Base-by-base conservation (phyloP, 495 filamentous ascomycete genomes). In the Elasticomyces elasticus region DNA sequence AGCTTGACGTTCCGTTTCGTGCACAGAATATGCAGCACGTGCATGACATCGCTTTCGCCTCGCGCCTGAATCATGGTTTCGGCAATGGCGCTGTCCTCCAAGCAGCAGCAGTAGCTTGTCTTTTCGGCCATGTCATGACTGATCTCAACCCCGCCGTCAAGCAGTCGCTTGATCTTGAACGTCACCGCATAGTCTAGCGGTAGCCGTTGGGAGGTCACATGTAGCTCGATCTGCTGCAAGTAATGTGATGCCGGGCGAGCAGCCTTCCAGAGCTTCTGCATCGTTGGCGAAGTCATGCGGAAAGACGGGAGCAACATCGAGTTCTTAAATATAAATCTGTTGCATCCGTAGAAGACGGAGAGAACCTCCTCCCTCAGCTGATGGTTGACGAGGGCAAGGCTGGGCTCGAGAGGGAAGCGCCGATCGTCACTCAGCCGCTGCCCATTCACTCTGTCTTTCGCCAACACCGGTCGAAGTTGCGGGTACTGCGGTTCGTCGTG, bases 341-440 rank as follows among this genome's bases (percentile, higher is more conserved):
- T 58, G 28, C 11, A 22, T n/a, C 51, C 50, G 30, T 54, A 58
- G 51, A 54, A 58, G 5, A 58, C 37, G 22, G 55, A 51, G 17
- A 58, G 55, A 9, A 51, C 19, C 26, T 58, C 55, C 13, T 38
- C 17, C 22, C 55, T 54, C 26, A 58, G 9, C 51, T 58, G 55
- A 15, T 48, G 30, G 38, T 44, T 53, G 11, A 20, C 50, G 12
- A 42, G 5, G 25, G 50, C 22, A 2, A 31, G 22, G 17, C n/a
- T 28, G 19, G 50, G 50, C 25, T 53, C 50, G 47, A n/a, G 50
- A 13, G 50, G 50, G 25, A 22, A 53, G 25, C 50, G 37, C 13
- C 38, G 50, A 5, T 40, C 28, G 33, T 17, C 11, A n/a, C n/a
- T n/a, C n/a, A n/a, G n/a, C n/a, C n/a, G n/a, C n/a, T n/a, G n/a